phyloP scores from a whole-genome alignment of 2,329 filamentous ascomycete species.

The Microcyclospora tardicrescens region DNA sequence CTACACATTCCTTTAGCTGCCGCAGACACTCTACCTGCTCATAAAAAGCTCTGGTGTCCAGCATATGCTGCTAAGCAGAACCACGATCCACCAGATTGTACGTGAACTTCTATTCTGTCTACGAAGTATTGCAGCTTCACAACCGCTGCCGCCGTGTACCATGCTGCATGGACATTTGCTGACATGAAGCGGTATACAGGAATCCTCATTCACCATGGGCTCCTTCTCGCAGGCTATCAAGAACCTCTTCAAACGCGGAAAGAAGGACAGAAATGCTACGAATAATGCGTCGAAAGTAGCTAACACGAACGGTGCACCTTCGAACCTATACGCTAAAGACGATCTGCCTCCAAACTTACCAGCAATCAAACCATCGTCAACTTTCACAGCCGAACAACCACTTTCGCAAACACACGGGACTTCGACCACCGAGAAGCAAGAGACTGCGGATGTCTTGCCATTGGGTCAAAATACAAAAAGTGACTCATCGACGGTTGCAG shows the following conservation, averaged over 20 bases:
- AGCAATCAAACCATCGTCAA: not conserved
- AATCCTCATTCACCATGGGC: conserved; percentile 1
- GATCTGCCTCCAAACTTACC: conserved; percentile 1
- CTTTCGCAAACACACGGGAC: not conserved
- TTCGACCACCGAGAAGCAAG: not conserved
- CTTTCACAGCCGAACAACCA: not conserved
- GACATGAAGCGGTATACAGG: too few relatives aligned
- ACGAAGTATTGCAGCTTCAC: too few relatives aligned
- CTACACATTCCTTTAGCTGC: too few relatives aligned
- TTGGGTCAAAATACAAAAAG: too few relatives aligned
- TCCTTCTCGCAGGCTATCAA: conserved; percentile 17
- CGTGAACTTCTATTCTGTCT: too few relatives aligned
- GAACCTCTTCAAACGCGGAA: conserved; percentile 13
- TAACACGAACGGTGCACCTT: not conserved
- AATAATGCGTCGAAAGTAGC: not conserved
- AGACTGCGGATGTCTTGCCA: not conserved
- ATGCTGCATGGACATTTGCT: too few relatives aligned
- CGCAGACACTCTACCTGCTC: too few relatives aligned
- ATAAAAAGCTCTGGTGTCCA: too few relatives aligned
- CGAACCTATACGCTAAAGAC: conserved; percentile 1
- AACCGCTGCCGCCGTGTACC: too few relatives aligned
- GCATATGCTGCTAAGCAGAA: too few relatives aligned
- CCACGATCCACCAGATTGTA: too few relatives aligned
- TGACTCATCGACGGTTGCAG: too few relatives aligned
- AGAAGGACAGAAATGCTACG: conserved; percentile 5